Evolutionary conservation across 345 rosid species (phyloP).

Genomic region (Hibiscus trionum): DNA sequence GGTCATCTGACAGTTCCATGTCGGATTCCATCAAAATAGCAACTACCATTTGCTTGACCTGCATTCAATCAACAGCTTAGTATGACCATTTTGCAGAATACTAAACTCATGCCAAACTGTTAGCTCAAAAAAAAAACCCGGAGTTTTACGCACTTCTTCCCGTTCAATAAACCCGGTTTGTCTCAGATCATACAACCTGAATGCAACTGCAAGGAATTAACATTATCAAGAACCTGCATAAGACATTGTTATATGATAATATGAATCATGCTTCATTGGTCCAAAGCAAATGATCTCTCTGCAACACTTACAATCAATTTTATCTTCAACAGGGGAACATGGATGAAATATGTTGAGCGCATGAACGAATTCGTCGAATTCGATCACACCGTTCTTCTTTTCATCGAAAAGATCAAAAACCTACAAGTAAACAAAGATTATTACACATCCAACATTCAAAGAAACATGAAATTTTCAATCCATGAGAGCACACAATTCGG

Average conservation of each 20-base stretch:
- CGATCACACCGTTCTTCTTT: slow-evolving; percentile 80
- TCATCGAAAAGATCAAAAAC: slow-evolving; percentile 81
- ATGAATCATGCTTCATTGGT: background rate
- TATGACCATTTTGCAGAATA: background rate
- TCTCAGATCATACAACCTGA: slow-evolving; percentile 77
- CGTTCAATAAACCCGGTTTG: slow-evolving; percentile 78
- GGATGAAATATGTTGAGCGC: slow-evolving; percentile 82
- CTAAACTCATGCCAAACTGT: background rate
- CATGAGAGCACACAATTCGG: too few relatives aligned
- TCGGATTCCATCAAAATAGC: slow-evolving; percentile 67
- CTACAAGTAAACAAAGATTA: slow-evolving; percentile 19
- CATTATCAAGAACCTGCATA: background rate
- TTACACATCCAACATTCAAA: background rate
- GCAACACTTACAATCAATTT: slow-evolving; percentile 63
- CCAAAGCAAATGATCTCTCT: slow-evolving; percentile 8
- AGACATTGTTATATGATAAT: background rate
- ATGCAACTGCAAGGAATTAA: slow-evolving; percentile 53
- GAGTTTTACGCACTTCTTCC: slow-evolving; percentile 53
- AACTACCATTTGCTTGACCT: slow-evolving; percentile 85
- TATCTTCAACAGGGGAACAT: slow-evolving; percentile 53
- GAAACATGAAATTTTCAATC: background rate
- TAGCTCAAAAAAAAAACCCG: background rate
- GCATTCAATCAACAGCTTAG: slow-evolving; percentile 4
- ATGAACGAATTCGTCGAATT: slow-evolving; percentile 77
- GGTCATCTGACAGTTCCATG: slow-evolving; percentile 44